Percentiles rank a stretch among this genome's conserved stretches.
These are phyloP conservation scores for Raffaelea deltoideospora DNA, from an alignment of 2,329 filamentous ascomycete genomes.

Conservation along the genomic window DNA sequence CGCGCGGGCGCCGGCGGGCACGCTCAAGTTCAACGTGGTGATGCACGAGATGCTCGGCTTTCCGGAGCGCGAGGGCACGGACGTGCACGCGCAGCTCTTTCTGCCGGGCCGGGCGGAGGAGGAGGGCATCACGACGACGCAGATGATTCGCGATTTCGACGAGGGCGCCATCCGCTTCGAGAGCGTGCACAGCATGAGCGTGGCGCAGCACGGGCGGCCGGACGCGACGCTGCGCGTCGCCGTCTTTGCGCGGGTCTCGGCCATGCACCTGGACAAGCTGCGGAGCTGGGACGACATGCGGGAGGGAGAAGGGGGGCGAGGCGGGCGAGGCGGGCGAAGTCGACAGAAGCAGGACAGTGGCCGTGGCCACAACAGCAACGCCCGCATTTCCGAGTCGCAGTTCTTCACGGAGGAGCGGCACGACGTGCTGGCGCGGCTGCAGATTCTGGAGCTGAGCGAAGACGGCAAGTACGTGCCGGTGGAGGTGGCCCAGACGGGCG, in stretches of 20 bases:
- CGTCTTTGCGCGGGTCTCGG: slow-evolving; percentile 79
- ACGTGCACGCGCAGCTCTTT: slow-evolving; percentile 94
- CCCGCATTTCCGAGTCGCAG: slow-evolving; percentile 76
- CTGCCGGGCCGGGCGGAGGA: slow-evolving; percentile 81
- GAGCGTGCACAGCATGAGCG: slow-evolving; percentile 95
- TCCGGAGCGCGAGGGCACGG: slow-evolving; percentile 84
- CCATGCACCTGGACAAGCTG: slow-evolving; percentile 92
- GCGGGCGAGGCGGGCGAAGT: too few species aligned
- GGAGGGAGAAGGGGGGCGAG: slow-evolving; percentile 52
- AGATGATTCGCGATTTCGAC: slow-evolving; percentile 87
- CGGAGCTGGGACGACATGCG: slow-evolving; percentile 99
- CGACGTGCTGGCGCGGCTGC: slow-evolving; percentile 75
- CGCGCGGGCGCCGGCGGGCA: slow-evolving; percentile 79
- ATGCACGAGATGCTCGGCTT: slow-evolving; percentile 96
- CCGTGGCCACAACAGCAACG: too few species aligned
- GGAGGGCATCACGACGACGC: slow-evolving; percentile 84
- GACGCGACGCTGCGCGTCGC: slow-evolving; percentile 69
- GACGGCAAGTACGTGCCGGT: slow-evolving; percentile 82
- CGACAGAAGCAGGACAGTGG: slow-evolving; percentile 25
- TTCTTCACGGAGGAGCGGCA: slow-evolving; percentile 90
- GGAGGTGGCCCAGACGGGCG: slow-evolving; percentile 75
- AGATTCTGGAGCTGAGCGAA: slow-evolving; percentile 85
- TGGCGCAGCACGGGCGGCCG: slow-evolving; percentile 63
- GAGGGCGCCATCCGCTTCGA: slow-evolving; percentile 87
- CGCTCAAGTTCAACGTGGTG: slow-evolving; percentile 94